Percentiles rank a stretch among this genome's conserved stretches.
These are phyloP conservation scores for Pythium monospermum DNA, from an alignment of 352 stramenopile species.

Conservation along the genomic window DNA sequence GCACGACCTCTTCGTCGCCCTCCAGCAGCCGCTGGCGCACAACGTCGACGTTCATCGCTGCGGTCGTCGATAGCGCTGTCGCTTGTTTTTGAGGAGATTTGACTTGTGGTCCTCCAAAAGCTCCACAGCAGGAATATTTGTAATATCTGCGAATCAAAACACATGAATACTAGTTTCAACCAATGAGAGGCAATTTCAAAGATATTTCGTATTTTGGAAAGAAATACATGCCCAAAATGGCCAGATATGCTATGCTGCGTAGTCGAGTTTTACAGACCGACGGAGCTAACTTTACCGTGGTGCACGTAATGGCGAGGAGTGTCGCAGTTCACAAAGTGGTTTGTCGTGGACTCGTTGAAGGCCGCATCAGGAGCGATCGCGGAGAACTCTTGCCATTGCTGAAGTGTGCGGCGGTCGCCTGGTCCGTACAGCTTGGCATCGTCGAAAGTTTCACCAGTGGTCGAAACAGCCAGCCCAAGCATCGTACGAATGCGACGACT, in stretches of 20 bases:
- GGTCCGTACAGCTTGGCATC: constrained; percentile 41
- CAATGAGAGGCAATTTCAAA: too few species aligned
- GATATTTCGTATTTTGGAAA: too few species aligned
- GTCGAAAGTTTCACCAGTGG: constrained; percentile 25
- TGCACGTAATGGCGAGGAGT: constrained; percentile 53
- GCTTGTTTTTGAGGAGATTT: too few species aligned
- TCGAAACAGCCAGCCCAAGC: constrained; percentile 43
- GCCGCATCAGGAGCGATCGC: constrained; percentile 43
- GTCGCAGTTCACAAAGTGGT: constrained; percentile 75
- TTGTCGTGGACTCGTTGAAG: constrained; percentile 82
- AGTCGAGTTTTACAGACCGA: too few species aligned
- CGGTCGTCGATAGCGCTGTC: too few species aligned
- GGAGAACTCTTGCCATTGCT: constrained; percentile 61
- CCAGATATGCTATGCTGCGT: too few species aligned
- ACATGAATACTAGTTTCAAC: too few species aligned
- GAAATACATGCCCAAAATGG: too few species aligned
- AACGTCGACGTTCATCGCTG: constrained; percentile 82
- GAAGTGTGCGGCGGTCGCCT: constrained; percentile 42
- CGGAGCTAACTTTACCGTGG: too few species aligned
- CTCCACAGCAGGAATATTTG: too few species aligned
- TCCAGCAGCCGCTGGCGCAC: constrained; percentile 84
- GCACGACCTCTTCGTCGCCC: constrained; percentile 60
- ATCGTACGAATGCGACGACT: constrained; percentile 66
- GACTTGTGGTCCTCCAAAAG: too few species aligned
- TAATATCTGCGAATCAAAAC: too few species aligned